Percentiles rank a stretch among this genome's conserved stretches.
phyloP scores from a whole-genome alignment of 2,329 filamentous ascomycete genomes.

The Cladosporium sp. region DNA sequence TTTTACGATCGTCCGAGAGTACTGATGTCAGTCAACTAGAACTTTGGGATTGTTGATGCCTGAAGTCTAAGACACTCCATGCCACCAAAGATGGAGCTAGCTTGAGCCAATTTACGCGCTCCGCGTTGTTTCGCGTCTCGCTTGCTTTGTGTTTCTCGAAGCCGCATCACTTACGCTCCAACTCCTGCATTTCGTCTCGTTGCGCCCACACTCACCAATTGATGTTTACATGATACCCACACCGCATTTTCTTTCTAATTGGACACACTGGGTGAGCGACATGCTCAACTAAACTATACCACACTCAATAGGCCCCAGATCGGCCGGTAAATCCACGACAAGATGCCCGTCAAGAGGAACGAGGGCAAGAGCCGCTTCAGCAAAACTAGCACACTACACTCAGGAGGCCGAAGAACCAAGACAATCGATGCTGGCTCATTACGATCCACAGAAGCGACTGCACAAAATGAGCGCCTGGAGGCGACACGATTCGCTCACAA shows the following conservation, averaged over 20 bases:
- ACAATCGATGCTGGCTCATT: constrained; percentile 74
- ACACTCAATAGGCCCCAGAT: neutral
- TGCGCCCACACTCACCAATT: neutral
- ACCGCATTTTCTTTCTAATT: constrained; percentile 3
- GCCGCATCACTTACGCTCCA: neutral
- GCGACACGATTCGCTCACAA: constrained; percentile 73
- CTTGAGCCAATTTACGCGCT: neutral
- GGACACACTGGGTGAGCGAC: neutral
- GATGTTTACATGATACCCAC: constrained; percentile 9
- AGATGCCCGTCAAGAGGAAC: constrained; percentile 42
- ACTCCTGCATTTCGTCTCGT: constrained; percentile 8
- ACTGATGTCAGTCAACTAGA: constrained; percentile 10
- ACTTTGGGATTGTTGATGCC: neutral
- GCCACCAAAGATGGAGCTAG: no score
- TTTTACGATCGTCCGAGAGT: constrained; percentile 7
- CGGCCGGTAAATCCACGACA: constrained; percentile 16
- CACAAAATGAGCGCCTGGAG: constrained; percentile 88
- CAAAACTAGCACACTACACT: constrained; percentile 33
- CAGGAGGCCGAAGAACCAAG: constrained; percentile 52
- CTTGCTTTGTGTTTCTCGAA: no score
- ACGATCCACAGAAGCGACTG: constrained; percentile 75
- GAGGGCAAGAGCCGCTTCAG: constrained; percentile 38
- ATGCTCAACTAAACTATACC: neutral
- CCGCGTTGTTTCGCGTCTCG: no score
- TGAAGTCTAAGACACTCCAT: neutral